Evolutionary conservation across 768 basidiomycete genomes (phyloP).

Genomic region (Russula emetica): DNA sequence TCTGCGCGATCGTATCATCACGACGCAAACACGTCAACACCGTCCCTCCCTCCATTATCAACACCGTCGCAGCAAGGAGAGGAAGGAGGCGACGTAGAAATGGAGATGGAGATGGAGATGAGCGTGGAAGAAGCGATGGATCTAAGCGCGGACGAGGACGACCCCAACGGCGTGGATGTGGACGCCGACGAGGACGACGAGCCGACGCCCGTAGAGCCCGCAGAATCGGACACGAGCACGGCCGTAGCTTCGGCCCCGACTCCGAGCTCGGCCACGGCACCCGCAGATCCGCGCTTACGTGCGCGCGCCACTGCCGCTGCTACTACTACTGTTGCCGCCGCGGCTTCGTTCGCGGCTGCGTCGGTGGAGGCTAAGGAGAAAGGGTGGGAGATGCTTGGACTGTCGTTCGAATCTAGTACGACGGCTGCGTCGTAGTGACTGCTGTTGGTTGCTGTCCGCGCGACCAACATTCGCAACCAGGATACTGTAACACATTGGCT

Average conservation of each 20-base stretch:
- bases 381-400: constrained; percentile 37
- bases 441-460: not conserved
- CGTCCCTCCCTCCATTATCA: not conserved
- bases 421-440: not conserved
- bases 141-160: constrained; percentile 27
- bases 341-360: not conserved
- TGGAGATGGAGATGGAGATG: constrained; percentile 28
- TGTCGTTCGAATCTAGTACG: constrained; percentile 1
- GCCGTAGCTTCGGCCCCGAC: not conserved
- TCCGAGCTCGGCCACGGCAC: not conserved
- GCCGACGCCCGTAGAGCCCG: constrained; percentile 26
- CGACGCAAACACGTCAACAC: not conserved
- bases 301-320: not conserved
- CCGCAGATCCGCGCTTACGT: constrained; percentile 23
- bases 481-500: not conserved
- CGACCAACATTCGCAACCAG: not conserved
- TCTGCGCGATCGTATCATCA: not conserved
- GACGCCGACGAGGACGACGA: constrained; percentile 24
- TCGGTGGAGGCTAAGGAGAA: constrained; percentile 9
- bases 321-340: not conserved
- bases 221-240: constrained; percentile 27
- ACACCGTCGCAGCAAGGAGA: not conserved
- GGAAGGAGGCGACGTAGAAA: constrained; percentile 32
- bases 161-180: not conserved
- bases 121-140: constrained; percentile 33